phyloP scores from a whole-genome alignment of 495 filamentous ascomycete genomes.

The Oidiodendron maius region DNA sequence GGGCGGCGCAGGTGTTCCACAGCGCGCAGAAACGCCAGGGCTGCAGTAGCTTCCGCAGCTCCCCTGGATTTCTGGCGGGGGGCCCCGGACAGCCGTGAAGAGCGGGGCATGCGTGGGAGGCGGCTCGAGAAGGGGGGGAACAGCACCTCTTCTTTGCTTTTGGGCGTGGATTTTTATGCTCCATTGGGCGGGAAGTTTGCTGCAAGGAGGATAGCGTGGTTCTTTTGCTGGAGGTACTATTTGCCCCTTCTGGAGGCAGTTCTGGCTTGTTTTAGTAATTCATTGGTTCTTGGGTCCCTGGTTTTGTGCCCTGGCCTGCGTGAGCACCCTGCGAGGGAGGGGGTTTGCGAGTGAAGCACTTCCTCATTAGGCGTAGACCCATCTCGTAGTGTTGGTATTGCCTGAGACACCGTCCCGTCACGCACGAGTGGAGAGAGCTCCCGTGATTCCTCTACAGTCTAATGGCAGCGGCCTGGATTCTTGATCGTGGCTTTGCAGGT shows the following conservation, averaged over 20 bases:
- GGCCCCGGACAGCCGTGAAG: no score
- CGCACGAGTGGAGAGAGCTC: not conserved
- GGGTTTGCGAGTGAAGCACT: not conserved
- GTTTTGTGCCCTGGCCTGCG: not conserved
- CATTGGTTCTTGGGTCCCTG: not conserved
- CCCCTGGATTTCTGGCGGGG: not conserved
- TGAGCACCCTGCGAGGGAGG: not conserved
- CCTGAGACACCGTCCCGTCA: not conserved
- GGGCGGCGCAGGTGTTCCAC: not conserved
- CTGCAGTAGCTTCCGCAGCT: conserved; percentile 4
- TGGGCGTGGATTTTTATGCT: conserved; percentile 2
- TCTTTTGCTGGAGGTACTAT: not conserved
- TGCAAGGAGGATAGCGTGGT: not conserved
- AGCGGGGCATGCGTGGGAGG: no score
- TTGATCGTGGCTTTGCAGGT: not conserved
- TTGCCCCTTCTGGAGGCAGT: not conserved
- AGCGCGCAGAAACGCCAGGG: not conserved
- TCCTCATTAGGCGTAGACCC: not conserved
- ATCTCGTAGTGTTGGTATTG: not conserved
- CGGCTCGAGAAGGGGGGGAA: no score
- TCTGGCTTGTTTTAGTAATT: not conserved
- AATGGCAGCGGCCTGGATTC: not conserved
- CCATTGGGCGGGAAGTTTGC: conserved; percentile 1
- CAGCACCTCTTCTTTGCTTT: no score
- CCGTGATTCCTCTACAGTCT: not conserved